Evolutionary conservation across 768 basidiomycete species (phyloP).

Genomic region (Boletus vermiculosoides): DNA sequence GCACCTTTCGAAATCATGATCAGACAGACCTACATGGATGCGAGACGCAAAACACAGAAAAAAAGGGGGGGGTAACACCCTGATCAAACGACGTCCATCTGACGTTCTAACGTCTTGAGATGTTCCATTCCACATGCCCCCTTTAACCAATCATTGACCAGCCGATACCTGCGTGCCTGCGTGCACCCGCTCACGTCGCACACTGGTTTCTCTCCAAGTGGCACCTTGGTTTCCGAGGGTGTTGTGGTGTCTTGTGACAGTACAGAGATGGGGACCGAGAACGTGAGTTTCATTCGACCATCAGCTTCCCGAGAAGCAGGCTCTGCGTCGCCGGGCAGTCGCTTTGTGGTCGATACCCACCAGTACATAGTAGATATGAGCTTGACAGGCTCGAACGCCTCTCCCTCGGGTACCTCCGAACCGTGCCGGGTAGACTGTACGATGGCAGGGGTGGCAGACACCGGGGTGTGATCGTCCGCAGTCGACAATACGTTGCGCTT

Average conservation of each 20-base stretch:
- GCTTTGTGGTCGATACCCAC: slow-evolving; percentile 63
- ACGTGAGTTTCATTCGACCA: slow-evolving; percentile 44
- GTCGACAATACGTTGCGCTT: slow-evolving; percentile 54
- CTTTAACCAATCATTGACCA: slow-evolving; percentile 58
- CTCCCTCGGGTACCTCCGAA: slow-evolving; percentile 38
- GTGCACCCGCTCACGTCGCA: slow-evolving; percentile 64
- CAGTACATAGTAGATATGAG: slow-evolving; percentile 59
- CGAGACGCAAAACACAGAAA: too few relatives aligned
- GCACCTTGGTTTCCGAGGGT: slow-evolving; percentile 13
- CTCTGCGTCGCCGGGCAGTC: slow-evolving; percentile 3
- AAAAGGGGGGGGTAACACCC: background rate
- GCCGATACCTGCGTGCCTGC: slow-evolving; percentile 56
- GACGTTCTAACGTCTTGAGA: slow-evolving; percentile 52
- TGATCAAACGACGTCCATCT: slow-evolving; percentile 9
- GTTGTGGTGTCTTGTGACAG: slow-evolving; percentile 14
- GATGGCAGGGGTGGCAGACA: slow-evolving; percentile 29
- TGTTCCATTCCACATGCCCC: slow-evolving; percentile 67
- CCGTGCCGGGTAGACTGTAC: slow-evolving; percentile 31
- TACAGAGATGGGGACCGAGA: slow-evolving; percentile 50
- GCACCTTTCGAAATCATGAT: too few relatives aligned
- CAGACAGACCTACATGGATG: too few relatives aligned
- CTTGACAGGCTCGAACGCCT: slow-evolving; percentile 40
- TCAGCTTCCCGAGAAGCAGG: slow-evolving; percentile 5
- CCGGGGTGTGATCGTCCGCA: slow-evolving; percentile 44
- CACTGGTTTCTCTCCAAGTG: slow-evolving; percentile 9